A percentile compares a stretch with the other conserved stretches of the same genome.
phyloP scores from a whole-genome alignment of 2,329 filamentous ascomycete species.

The Fusarium verticillioides region DNA sequence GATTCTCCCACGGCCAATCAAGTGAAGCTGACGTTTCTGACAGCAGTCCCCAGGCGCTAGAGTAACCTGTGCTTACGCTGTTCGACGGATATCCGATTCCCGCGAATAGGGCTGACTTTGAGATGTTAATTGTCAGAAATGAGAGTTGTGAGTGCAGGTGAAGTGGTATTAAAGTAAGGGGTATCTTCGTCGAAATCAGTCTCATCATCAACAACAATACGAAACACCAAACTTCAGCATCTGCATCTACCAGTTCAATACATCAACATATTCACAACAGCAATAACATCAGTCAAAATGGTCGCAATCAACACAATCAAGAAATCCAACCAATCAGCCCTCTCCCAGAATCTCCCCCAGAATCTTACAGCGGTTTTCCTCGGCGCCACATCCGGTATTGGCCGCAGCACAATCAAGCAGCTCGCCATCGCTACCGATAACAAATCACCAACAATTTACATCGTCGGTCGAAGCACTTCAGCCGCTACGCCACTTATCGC shows the following conservation, averaged over 20 bases:
- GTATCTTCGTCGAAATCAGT: not conserved
- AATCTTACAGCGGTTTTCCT: constrained; percentile 31
- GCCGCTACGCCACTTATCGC: constrained; percentile 52
- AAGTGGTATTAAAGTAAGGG: constrained; percentile 2
- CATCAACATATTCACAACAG: not conserved
- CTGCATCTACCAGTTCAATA: too few relatives aligned
- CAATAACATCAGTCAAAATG: not conserved
- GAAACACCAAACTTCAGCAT: too few relatives aligned
- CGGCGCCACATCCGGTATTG: constrained; percentile 35
- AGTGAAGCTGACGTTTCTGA: not conserved
- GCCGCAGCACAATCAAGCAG: constrained; percentile 23
- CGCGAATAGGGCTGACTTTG: not conserved
- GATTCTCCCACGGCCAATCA: not conserved
- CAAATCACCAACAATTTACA: constrained; percentile 46
- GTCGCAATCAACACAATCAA: constrained; percentile 24
- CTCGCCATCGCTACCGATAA: constrained; percentile 13
- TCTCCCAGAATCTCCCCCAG: not conserved
- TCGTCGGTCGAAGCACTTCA: constrained; percentile 57
- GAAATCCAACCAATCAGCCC: constrained; percentile 10
- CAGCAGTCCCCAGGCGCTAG: not conserved
- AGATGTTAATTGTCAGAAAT: not conserved
- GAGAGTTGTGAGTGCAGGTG: not conserved
- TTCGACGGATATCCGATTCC: constrained; percentile 13
- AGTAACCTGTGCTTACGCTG: not conserved
- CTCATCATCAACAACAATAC: not conserved